Base-by-base conservation (phyloP, 1,284 basidiomycete species). In the Ceratobasidium sp. region DNA sequence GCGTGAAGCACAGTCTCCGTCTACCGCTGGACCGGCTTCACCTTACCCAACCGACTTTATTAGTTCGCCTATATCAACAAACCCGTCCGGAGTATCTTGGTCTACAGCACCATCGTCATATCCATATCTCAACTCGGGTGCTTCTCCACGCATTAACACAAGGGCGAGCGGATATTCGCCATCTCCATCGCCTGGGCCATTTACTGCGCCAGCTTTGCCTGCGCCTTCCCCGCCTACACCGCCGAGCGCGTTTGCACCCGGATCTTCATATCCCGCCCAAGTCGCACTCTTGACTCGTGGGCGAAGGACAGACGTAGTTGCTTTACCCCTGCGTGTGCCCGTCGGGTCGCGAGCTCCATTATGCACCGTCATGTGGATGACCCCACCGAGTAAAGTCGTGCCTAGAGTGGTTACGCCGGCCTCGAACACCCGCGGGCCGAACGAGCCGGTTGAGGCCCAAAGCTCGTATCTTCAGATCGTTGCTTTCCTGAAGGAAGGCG, bases 231-330 rank as follows among this genome's bases (percentile, higher is more conserved):
- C 70, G 30, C 57, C 70, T 20, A 62, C 57, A 23, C 70, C 70
- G n/a, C 41, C 38, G n/a, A 64, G 57, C 27, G 18, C 57, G 44
- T 62, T 73, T 38, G 27, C n/a, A 46, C 41, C 57, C 14, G 57
- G 57, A 35, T 44, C 70, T 27, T 55, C 16, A 30, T 73, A 73
- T 20, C 70, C 70, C 10, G 48, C 35, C n/a, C 70, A 62, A 44
- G 57, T 73, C 16, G 70, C 70, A 16, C 41, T 73, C 10, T n/a
- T 73, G n/a, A 73, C 70, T 20, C 70, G 70, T 50, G 70, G 70
- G 27, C 38, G 70, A 8, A 57, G 70, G 41, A 73, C 70, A 33
- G 70, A 73, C 23, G 57, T 73, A n/a, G 30, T 73, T 18, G 70
- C 55, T 16, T 30, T 73, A 46, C 70, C 70, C 10, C 44, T 73